Base-by-base conservation (phyloP, 257 asterid genomes). In the Solanum microdontum region DNA sequence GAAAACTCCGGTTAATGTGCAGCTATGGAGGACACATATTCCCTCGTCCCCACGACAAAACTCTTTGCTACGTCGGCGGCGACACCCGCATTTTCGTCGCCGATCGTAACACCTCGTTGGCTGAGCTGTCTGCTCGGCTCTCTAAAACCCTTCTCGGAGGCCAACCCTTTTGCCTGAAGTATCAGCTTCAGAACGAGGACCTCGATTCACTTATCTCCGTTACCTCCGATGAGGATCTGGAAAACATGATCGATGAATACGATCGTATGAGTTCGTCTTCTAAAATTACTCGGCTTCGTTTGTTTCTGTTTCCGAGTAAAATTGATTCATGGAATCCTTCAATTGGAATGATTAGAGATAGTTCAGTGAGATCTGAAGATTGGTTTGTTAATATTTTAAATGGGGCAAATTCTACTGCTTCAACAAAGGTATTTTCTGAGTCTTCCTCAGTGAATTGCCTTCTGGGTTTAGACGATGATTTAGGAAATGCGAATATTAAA, bases 31-130 rank as follows among this genome's bases (percentile, higher is more conserved):
- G 99, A 1, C 98, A 94, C 88, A 97, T 97, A 86, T 90, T 95
- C 85, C 99, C 99, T 62, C 98, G 99, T 6, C 99, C 99, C 1
- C 98, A 94, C 90, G 98, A 97, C 43, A 97, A 95, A 90, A 88
- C 94, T 3, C 96, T 96, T 9, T 95, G 95, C 86, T 97, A 97
- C 92, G 90, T 95, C 87, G 99, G 99, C 82, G 99, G 99, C 0
- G 97, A 96, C 82, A 97, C 99, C 24, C 96, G 98, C 6, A 97
- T 97, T 86, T 89, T 97, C 90, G 97, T 93, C 51, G 90, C 93
- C 87, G 97, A 97, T 88, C 98, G 99, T 26, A 91, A 90, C 8
- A 89, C 90, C 5, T 84, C 96, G 23, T 92, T 95, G 8, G 76
- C 97, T 33, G 98, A 94, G 90, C 94, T 97, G 87, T 91, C 89